These are phyloP conservation scores for Dentipellis sp. DNA, from an alignment of 768 basidiomycete species.

Conservation along the genomic window DNA sequence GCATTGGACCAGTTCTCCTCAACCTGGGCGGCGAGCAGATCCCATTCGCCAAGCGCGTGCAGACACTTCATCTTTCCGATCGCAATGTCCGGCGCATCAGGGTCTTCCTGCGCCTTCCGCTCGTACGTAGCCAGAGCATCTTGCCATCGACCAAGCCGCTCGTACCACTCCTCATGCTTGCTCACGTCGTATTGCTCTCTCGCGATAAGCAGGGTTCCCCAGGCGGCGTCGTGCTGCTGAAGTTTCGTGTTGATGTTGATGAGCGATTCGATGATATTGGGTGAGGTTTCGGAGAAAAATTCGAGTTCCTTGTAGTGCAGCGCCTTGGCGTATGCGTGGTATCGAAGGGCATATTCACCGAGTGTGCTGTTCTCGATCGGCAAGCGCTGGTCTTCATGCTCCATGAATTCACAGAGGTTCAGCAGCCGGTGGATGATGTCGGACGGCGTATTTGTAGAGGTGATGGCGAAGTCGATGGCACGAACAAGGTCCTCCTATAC, in stretches of 20 bases:
- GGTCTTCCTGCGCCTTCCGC: constrained; percentile 66
- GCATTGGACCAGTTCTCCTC: constrained; percentile 83
- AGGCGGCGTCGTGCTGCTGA: constrained; percentile 96
- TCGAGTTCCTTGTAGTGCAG: constrained; percentile 98
- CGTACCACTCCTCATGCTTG: constrained; percentile 98
- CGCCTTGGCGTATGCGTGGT: constrained; percentile 94
- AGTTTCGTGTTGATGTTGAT: constrained; percentile 95
- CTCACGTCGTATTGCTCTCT: constrained; percentile 83
- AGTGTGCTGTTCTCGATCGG: constrained; percentile 91
- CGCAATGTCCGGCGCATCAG: constrained; percentile 64
- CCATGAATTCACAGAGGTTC: constrained; percentile 97
- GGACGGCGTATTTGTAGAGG: constrained; percentile 64
- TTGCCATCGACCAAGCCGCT: constrained; percentile 92
- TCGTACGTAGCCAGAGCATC: constrained; percentile 86
- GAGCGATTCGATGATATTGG: constrained; percentile 85
- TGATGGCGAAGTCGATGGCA: constrained; percentile 80
- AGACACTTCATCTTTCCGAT: constrained; percentile 93
- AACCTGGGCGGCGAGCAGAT: constrained; percentile 75
- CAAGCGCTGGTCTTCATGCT: constrained; percentile 93
- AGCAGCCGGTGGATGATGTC: constrained; percentile 88
- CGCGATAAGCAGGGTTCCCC: constrained; percentile 90
- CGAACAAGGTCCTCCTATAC: constrained; percentile 87
- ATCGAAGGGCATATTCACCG: constrained; percentile 88
- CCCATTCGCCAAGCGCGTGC: constrained; percentile 98
- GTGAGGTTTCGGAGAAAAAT: constrained; percentile 87